These are phyloP conservation scores for Cladosporium cucumerinum DNA, from an alignment of 2,329 filamentous ascomycete species.

Conservation along the genomic window DNA sequence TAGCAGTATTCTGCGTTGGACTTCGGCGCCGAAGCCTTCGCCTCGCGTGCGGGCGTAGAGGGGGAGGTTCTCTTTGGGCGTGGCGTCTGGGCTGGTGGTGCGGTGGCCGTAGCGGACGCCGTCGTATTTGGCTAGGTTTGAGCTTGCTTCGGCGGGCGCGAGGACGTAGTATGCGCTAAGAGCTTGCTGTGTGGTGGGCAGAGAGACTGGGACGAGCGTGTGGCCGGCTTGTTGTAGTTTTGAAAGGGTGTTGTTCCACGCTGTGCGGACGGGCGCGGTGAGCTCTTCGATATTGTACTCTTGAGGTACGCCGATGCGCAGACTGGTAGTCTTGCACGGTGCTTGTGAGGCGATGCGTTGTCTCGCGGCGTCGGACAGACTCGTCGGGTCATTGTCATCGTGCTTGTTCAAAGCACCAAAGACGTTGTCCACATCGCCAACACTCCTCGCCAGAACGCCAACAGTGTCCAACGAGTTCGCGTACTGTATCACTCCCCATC, in stretches of 20 bases:
- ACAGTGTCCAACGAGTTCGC: constrained; percentile 92
- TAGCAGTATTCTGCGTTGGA: constrained; percentile 79
- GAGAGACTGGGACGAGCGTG: constrained; percentile 68
- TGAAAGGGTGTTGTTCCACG: constrained; percentile 65
- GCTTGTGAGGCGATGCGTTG: constrained; percentile 35
- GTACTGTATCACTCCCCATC: constrained; percentile 84
- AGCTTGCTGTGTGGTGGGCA: constrained; percentile 80
- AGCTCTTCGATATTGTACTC: constrained; percentile 92
- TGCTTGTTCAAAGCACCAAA: constrained; percentile 55
- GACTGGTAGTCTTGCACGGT: constrained; percentile 10
- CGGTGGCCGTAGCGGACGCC: constrained; percentile 84
- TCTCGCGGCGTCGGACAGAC: constrained; percentile 15
- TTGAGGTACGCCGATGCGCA: constrained; percentile 57
- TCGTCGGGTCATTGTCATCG: constrained; percentile 68
- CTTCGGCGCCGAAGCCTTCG: constrained; percentile 75
- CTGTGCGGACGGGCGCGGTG: constrained; percentile 61
- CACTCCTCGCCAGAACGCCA: constrained; percentile 64
- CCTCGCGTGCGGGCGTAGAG: constrained; percentile 76
- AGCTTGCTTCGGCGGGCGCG: constrained; percentile 90
- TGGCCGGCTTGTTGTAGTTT: constrained; percentile 64
- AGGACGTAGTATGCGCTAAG: constrained; percentile 94
- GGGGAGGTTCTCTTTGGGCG: constrained; percentile 25
- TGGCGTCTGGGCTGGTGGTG: constrained; percentile 50
- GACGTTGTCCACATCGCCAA: constrained; percentile 43
- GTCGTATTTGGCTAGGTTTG: constrained; percentile 95